Conservation (phyloP, 2,329 filamentous ascomycete genomes). For the Graphilbum sp. region DNA sequence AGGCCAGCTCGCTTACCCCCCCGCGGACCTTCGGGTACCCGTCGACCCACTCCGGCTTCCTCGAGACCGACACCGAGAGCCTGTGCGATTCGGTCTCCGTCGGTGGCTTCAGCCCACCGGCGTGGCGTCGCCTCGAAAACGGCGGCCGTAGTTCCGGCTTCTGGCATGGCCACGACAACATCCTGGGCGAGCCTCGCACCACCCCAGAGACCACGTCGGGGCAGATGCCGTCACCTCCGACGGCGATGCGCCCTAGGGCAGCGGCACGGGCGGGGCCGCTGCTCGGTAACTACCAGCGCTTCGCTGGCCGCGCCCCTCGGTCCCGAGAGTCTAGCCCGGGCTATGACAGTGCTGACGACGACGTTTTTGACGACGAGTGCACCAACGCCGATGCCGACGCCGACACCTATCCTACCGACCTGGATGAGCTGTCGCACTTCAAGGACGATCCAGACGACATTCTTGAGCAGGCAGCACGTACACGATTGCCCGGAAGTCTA, state of each 20-base stretch:
- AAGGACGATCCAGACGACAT: constrained; percentile 26
- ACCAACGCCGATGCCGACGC: constrained; percentile 8
- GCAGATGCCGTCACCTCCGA: neutral
- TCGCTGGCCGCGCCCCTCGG: neutral
- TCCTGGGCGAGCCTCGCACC: constrained; percentile 22
- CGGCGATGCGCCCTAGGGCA: neutral
- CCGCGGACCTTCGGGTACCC: constrained; percentile 20
- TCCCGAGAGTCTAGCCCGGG: constrained; percentile 17
- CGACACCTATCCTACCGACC: constrained; percentile 16
- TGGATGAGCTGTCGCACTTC: no score
- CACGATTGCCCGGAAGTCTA: constrained; percentile 36
- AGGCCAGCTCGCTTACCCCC: neutral
- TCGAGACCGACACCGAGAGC: constrained; percentile 19
- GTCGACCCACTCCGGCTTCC: constrained; percentile 25
- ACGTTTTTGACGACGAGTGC: constrained; percentile 10
- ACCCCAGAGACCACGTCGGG: neutral
- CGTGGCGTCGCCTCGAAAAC: constrained; percentile 44
- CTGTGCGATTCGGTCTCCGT: constrained; percentile 29
- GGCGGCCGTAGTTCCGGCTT: constrained; percentile 41
- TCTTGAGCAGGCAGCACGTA: constrained; percentile 35
- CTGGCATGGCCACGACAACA: constrained; percentile 41
- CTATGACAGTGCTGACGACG: constrained; percentile 18
- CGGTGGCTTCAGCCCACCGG: constrained; percentile 43
- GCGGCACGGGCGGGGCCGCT: no score
- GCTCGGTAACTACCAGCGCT: neutral